These are phyloP conservation scores for Pharus latifolius DNA, from an alignment of 176 grass and related monocot species.

Conservation along the genomic window DNA sequence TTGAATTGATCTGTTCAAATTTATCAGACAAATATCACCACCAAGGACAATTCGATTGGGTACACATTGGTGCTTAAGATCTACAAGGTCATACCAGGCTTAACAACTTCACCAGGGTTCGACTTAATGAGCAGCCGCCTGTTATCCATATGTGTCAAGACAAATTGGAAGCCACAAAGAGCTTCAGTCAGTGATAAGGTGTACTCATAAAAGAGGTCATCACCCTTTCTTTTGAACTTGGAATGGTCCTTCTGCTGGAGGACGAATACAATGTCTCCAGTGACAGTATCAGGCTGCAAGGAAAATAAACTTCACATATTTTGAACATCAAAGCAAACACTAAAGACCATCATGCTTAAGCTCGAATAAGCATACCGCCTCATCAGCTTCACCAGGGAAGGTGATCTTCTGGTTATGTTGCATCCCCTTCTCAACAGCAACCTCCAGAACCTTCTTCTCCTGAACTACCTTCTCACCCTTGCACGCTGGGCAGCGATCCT, in stretches of 20 bases:
- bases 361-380: slow-evolving; percentile 53
- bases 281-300: slow-evolving; percentile 81
- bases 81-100: slow-evolving; percentile 54
- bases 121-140: slow-evolving; percentile 86
- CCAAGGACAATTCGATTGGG: not conserved
- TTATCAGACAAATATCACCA: not conserved
- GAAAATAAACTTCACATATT: slow-evolving; percentile 13
- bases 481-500: slow-evolving; percentile 80
- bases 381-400: slow-evolving; percentile 97
- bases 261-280: slow-evolving; percentile 90
- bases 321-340: not conserved
- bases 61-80: not conserved
- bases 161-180: slow-evolving; percentile 89
- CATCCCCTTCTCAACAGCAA: slow-evolving; percentile 95
- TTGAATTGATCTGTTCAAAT: slow-evolving; percentile 72
- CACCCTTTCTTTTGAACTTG: slow-evolving; percentile 93
- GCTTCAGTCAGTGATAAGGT: slow-evolving; percentile 82
- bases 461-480: slow-evolving; percentile 91
- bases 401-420: slow-evolving; percentile 88
- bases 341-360: not conserved
- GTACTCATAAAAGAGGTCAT: slow-evolving; percentile 92
- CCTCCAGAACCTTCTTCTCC: slow-evolving; percentile 97
- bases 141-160: slow-evolving; percentile 90
- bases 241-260: slow-evolving; percentile 86
- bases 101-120: slow-evolving; percentile 81